Conservation (phyloP, 1,284 basidiomycete species). For the Malassezia psittaci region DNA sequence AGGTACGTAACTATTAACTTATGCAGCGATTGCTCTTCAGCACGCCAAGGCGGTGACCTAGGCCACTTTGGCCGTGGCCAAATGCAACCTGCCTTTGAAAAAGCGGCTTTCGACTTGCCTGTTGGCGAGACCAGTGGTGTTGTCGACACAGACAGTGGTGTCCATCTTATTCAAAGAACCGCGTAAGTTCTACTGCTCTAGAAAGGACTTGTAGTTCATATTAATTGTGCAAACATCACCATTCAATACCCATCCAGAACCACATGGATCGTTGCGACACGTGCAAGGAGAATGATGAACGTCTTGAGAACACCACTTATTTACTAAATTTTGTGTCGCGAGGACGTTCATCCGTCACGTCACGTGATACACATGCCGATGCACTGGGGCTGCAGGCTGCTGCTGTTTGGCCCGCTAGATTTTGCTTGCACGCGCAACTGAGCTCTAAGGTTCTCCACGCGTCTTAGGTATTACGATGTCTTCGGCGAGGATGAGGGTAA, state of each 20-base stretch:
- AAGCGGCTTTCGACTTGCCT: constrained; percentile 68
- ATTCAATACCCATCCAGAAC: background rate
- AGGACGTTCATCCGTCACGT: background rate
- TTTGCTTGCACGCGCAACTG: background rate
- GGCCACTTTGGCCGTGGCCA: constrained; percentile 70
- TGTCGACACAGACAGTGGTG: constrained; percentile 86
- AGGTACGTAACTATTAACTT: constrained; percentile 21
- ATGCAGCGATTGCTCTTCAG: constrained; percentile 45
- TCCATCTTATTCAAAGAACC: constrained; percentile 84
- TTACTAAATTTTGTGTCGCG: background rate
- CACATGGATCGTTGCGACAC: background rate
- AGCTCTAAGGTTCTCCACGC: too few species aligned
- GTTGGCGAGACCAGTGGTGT: constrained; percentile 78
- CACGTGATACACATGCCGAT: constrained; percentile 1
- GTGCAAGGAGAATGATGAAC: background rate
- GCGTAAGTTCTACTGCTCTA: constrained; percentile 50
- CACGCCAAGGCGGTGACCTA: constrained; percentile 40
- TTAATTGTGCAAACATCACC: background rate
- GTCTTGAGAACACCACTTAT: background rate
- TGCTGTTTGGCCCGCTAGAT: background rate
- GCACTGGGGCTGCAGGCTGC: background rate
- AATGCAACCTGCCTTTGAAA: constrained; percentile 98
- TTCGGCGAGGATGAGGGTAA: background rate
- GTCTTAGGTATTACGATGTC: background rate
- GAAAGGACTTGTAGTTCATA: background rate